Percentiles rank a stretch among this genome's conserved stretches.
These are phyloP conservation scores for Agrocybe pediades DNA, from an alignment of 768 basidiomycete species.

Conservation along the genomic window DNA sequence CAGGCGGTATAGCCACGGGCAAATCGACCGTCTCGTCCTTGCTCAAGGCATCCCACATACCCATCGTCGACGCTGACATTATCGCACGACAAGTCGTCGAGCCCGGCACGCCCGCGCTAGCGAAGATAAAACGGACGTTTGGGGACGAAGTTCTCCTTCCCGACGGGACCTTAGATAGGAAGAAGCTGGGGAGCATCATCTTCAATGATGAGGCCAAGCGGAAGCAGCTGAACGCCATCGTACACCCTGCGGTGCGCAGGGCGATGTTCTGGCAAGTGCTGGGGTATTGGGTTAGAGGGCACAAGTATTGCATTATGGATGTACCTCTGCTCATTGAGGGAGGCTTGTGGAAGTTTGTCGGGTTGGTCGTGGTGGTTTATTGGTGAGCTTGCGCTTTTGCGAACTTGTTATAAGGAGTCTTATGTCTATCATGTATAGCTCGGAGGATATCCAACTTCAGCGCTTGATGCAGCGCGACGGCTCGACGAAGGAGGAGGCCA, in stretches of 20 bases:
- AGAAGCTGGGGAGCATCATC: constrained; percentile 80
- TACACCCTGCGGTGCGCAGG: constrained; percentile 87
- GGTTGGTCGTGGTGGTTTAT: constrained; percentile 84
- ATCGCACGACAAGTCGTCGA: constrained; percentile 85
- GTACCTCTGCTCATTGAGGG: constrained; percentile 93
- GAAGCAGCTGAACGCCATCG: constrained; percentile 75
- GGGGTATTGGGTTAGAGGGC: constrained; percentile 73
- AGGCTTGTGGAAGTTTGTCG: constrained; percentile 82
- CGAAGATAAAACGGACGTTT: constrained; percentile 68
- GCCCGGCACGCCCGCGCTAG: constrained; percentile 77
- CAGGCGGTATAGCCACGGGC: constrained; percentile 95
- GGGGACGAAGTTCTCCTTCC: constrained; percentile 65
- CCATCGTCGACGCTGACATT: constrained; percentile 92
- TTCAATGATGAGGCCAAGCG: constrained; percentile 79
- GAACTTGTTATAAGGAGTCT: neutral
- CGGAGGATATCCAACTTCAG: constrained; percentile 79
- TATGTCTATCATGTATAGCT: constrained; percentile 43
- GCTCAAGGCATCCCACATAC: constrained; percentile 64
- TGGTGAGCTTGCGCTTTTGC: constrained; percentile 56
- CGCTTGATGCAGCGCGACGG: constrained; percentile 79
- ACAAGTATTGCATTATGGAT: constrained; percentile 82
- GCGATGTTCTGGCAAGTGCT: constrained; percentile 75
- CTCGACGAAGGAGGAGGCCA: constrained; percentile 67
- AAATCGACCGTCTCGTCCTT: constrained; percentile 90
- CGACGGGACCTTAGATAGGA: constrained; percentile 79